A percentile compares a stretch with the other conserved stretches of the same genome.
Conservation (phyloP, 805 yeast genomes). For the Zygosaccharomyces bailii region DNA sequence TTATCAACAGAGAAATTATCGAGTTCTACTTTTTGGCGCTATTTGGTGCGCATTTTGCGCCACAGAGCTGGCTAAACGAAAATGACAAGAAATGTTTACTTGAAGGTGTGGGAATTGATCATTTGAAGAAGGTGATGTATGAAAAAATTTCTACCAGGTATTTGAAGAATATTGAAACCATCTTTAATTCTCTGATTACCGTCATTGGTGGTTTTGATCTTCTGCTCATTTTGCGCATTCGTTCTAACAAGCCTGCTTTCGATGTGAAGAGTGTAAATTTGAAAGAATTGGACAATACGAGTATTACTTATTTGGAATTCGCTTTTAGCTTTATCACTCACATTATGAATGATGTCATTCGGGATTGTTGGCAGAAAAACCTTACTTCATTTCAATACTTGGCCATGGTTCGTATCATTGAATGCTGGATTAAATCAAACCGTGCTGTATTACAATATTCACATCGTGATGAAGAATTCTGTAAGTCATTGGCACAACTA, state of each 20-base stretch:
- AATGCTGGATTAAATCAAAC: conserved; percentile 56
- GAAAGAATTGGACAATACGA: conserved; percentile 12
- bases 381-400: conserved; percentile 22
- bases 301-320: conserved; percentile 37
- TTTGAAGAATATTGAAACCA: conserved; percentile 26
- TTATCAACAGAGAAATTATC: conserved; percentile 34
- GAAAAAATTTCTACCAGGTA: conserved; percentile 29
- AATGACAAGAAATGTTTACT: conserved; percentile 1
- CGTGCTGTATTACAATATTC: conserved; percentile 40
- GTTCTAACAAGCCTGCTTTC: conserved; percentile 2
- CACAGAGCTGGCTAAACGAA: conserved; percentile 23
- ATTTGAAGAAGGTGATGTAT: conserved; percentile 19
- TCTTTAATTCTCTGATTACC: conserved; percentile 25
- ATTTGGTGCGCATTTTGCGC: conserved; percentile 28
- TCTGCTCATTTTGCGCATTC: conserved; percentile 10
- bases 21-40: conserved; percentile 32
- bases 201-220: conserved; percentile 32
- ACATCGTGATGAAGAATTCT: conserved; percentile 34
- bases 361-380: conserved; percentile 28
- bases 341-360: conserved; percentile 34
- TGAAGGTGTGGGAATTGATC: conserved; percentile 18
- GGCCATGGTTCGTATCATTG: conserved; percentile 47
- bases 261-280: conserved; percentile 10
- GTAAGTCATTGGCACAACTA: conserved; percentile 31
- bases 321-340: conserved; percentile 41